Evolutionary conservation across 371 early-diverging fungal genomes (phyloP), one percentile per base, ranked within the genome.

Genomic region (Rhizopus sp.): DNA sequence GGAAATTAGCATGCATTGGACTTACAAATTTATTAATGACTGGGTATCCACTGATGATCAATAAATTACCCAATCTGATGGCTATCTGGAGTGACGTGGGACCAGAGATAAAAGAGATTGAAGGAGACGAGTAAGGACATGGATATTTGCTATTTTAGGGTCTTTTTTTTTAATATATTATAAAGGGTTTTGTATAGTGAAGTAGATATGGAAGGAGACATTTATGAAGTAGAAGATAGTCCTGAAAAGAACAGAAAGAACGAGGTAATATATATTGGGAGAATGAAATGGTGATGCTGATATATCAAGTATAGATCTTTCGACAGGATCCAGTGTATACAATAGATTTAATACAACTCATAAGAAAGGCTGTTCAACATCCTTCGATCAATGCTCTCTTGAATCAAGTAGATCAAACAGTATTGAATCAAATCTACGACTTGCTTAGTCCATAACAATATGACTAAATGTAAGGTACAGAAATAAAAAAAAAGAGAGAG

Each of bases 1-100:
- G 90, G 32, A 91, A 91, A 64, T 70, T 93, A 50, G 80, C 81
- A 38, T 88, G 88, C 6, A 77, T 93, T 73, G 91, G 84, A 0
- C 72, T 86, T 53, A 84, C 87, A 7, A 76, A 75, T 35, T 69
- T 91, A 49, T 72, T 89, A 8, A 60, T 78, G 8, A 86, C 87
- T 4, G 72, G 75, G 0, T 64, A 86, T 50, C 71, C 80, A 1
- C 39, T 66, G 0, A 69, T 87, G 3, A 46, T 85, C 9, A 59
- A 68, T 7, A 59, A 71, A 16, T 53, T 88, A 33, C 71, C 80
- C 5, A 72, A 73, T 32, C 60, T 91, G 4, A 78, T 90, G 54
- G 73, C 79, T 5, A 71, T 89, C 30, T 84, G 88, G 80, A 81
- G 81, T 13, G 86, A 86, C 59, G 85, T 89, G 0, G 57, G 86